Conservation (phyloP, 306 rosid species). For the Prunus dulcis region DNA sequence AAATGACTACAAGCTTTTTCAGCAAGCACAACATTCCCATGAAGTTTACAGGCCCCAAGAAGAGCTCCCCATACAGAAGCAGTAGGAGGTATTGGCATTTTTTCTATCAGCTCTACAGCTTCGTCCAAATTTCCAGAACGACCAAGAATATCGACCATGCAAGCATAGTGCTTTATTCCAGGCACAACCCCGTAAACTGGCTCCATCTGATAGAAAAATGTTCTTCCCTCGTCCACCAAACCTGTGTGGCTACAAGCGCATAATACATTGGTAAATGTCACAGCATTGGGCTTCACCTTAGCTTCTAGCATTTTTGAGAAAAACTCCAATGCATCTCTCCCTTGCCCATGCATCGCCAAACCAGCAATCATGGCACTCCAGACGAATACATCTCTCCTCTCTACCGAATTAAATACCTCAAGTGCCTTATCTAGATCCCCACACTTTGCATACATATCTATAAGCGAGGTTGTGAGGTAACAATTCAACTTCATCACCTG, state of each 20-base stretch:
- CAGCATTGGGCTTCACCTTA: conserved; percentile 54
- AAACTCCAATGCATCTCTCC: conserved; percentile 44
- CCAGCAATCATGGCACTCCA: conserved; percentile 73
- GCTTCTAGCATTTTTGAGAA: conserved; percentile 51
- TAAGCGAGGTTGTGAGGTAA: conserved; percentile 51
- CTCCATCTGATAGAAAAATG: conserved; percentile 52
- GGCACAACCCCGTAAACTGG: conserved; percentile 48
- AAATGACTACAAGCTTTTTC: conserved; percentile 46
- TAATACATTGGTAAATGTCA: conserved; percentile 56
- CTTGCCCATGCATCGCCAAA: conserved; percentile 64
- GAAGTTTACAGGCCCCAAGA: conserved; percentile 52
- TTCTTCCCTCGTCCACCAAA: conserved; percentile 44
- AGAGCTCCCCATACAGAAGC: conserved; percentile 58
- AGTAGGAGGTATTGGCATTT: conserved; percentile 46
- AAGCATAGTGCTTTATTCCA: conserved; percentile 50
- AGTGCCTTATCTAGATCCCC: conserved; percentile 56
- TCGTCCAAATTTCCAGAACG: conserved; percentile 54
- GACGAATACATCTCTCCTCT: conserved; percentile 52
- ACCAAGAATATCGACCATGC: conserved; percentile 57
- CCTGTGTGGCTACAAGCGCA: conserved; percentile 66
- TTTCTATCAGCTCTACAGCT: conserved; percentile 39
- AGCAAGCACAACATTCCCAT: conserved; percentile 52
- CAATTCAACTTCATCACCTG: conserved; percentile 42
- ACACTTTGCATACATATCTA: conserved; percentile 69
- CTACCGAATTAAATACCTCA: conserved; percentile 42